A percentile compares a stretch with the other conserved stretches of the same genome.
These are phyloP conservation scores for Penicillium digitatum DNA, from an alignment of 2,329 filamentous ascomycete species.

Conservation along the genomic window DNA sequence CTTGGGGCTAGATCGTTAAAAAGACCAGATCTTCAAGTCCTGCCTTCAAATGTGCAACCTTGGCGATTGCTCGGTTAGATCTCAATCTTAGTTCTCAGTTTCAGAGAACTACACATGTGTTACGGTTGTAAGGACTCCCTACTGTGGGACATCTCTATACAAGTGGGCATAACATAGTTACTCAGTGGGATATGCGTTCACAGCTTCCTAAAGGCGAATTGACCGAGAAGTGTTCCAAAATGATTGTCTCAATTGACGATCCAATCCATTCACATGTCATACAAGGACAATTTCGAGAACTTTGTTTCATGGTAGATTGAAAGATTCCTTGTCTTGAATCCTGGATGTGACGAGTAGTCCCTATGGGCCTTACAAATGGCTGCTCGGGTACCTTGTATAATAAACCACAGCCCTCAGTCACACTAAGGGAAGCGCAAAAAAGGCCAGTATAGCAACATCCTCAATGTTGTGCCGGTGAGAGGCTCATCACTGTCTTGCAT, in stretches of 20 bases:
- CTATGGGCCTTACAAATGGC: neutral
- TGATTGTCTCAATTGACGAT: too few relatives aligned
- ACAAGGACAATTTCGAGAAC: neutral
- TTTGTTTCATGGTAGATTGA: neutral
- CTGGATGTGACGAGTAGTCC: neutral
- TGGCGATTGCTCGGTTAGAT: neutral
- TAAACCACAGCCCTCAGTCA: neutral
- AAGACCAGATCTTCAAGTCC: neutral
- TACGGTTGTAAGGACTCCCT: neutral
- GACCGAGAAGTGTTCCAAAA: neutral
- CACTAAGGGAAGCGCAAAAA: neutral
- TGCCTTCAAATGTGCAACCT: neutral
- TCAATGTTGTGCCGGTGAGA: constrained; percentile 9
- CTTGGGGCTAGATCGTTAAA: neutral
- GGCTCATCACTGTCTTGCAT: constrained; percentile 17
- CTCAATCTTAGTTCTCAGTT: neutral
- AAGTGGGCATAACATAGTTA: neutral
- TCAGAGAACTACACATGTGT: neutral
- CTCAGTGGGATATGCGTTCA: neutral
- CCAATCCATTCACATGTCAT: neutral
- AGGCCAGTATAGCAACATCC: neutral
- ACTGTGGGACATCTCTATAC: neutral
- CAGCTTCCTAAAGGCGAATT: neutral
- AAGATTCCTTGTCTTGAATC: neutral
- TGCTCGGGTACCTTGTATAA: neutral